Conservation (phyloP, 1,284 basidiomycete species). For the Salmacisia buchloeana region DNA sequence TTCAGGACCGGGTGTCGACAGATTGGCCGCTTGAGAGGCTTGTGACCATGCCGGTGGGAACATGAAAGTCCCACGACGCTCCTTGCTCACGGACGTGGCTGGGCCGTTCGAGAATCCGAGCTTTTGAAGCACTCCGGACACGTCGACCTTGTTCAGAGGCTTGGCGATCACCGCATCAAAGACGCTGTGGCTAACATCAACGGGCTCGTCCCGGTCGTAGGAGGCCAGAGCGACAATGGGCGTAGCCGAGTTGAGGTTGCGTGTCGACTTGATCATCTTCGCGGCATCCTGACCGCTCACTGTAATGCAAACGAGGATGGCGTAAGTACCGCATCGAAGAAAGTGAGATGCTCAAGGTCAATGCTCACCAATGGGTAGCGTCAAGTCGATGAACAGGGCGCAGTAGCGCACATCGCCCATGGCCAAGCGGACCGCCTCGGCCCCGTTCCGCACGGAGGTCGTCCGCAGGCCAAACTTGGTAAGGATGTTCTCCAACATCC, state of each 20-base stretch:
- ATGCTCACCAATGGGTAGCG: conserved; percentile 77
- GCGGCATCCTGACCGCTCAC: conserved; percentile 89
- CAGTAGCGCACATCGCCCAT: conserved; percentile 81
- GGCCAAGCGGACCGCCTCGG: conserved; percentile 89
- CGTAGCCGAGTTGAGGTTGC: conserved; percentile 77
- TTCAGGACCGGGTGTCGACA: background rate
- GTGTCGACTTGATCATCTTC: conserved; percentile 87
- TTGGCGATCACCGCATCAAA: conserved; percentile 44
- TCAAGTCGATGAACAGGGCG: conserved; percentile 76
- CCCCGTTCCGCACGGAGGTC: conserved; percentile 88
- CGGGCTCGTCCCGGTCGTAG: conserved; percentile 36
- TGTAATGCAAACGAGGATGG: conserved; percentile 32
- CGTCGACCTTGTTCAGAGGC: conserved; percentile 38
- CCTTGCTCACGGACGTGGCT: background rate
- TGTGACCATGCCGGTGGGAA: background rate
- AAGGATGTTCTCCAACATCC: conserved; percentile 74
- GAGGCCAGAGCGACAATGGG: conserved; percentile 78
- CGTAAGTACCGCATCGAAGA: background rate
- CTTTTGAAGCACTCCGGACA: conserved; percentile 27
- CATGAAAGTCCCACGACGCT: background rate
- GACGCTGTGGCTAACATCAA: conserved; percentile 53
- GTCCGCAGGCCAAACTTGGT: conserved; percentile 87
- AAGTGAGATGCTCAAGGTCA: too few species aligned
- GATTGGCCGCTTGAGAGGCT: background rate
- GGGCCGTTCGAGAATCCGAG: conserved; percentile 15